Evolutionary conservation across 1,284 basidiomycete genomes (phyloP).

Genomic region (Cryptococcus amylolentus): DNA sequence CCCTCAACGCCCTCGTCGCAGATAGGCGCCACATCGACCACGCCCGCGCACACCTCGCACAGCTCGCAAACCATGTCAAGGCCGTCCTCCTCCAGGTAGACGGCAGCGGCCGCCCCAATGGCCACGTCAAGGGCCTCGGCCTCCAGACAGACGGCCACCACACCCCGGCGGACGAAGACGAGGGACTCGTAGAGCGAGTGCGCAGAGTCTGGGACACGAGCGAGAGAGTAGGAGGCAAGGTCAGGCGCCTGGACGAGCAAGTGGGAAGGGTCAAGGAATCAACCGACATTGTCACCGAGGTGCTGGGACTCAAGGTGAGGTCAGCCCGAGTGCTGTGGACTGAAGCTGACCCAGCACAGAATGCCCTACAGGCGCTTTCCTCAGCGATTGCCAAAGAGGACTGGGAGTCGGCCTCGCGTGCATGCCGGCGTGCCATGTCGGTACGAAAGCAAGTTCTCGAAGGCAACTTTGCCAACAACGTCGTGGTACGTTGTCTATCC

Average conservation of each 20-base stretch:
- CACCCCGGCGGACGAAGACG: conserved; percentile 20
- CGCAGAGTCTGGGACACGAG: conserved; percentile 62
- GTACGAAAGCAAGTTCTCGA: conserved; percentile 72
- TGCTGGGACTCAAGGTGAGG: conserved; percentile 81
- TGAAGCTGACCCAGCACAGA: conserved; percentile 51
- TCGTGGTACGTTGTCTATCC: conserved; percentile 61
- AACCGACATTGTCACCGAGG: conserved; percentile 75
- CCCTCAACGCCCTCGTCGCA: conserved; percentile 69
- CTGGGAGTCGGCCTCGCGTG: conserved; percentile 90
- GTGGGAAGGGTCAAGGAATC: conserved; percentile 81
- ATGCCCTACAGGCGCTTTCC: conserved; percentile 72
- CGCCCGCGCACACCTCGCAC: conserved; percentile 63
- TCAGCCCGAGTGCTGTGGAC: too few species aligned
- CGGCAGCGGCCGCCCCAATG: conserved; percentile 44
- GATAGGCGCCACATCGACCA: conserved; percentile 63
- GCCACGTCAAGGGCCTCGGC: conserved; percentile 23
- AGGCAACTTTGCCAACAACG: conserved; percentile 78
- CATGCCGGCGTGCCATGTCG: conserved; percentile 84
- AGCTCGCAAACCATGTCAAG: conserved; percentile 64
- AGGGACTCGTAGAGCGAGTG: conserved; percentile 46
- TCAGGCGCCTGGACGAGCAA: conserved; percentile 82
- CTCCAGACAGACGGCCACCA: conserved; percentile 27
- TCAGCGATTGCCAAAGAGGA: conserved; percentile 77
- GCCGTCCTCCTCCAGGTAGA: conserved; percentile 62
- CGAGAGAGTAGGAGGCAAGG: conserved; percentile 81